These are phyloP conservation scores for Plasmodium relictum DNA, from an alignment of 169 alveolate species.

Conservation along the genomic window DNA sequence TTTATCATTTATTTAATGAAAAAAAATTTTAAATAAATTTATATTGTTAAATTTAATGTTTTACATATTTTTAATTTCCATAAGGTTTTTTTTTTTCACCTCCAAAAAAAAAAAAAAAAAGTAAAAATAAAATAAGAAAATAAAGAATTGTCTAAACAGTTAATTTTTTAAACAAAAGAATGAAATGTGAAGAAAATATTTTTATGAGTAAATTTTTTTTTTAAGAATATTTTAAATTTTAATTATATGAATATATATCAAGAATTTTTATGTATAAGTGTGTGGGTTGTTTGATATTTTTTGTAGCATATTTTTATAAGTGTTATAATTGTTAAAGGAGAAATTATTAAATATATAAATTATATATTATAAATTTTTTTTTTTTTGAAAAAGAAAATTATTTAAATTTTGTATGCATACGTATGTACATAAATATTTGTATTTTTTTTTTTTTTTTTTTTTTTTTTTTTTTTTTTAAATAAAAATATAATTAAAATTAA, in stretches of 20 bases:
- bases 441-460: too few species aligned
- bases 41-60: too few species aligned
- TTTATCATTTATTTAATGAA: too few species aligned
- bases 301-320: too few species aligned
- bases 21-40: neutral
- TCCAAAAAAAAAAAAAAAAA: slow-evolving; percentile 3
- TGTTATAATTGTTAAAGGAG: slow-evolving; percentile 12
- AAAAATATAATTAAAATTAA: too few species aligned
- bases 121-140: slow-evolving; percentile 3
- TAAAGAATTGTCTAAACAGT: slow-evolving; percentile 8
- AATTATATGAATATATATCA: too few species aligned
- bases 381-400: neutral
- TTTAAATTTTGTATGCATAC: neutral
- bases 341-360: neutral
- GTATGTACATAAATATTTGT: neutral
- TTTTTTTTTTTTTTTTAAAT: too few species aligned
- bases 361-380: slow-evolving; percentile 2
- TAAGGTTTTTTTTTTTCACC: neutral
- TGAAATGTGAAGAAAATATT: neutral
- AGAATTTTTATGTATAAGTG: too few species aligned
- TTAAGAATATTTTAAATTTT: slow-evolving; percentile 20
- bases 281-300: too few species aligned
- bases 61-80: neutral
- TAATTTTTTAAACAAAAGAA: neutral
- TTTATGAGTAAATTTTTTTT: neutral